Base-by-base conservation (phyloP, 2,329 filamentous ascomycete genomes). In the Colletotrichum sidae region DNA sequence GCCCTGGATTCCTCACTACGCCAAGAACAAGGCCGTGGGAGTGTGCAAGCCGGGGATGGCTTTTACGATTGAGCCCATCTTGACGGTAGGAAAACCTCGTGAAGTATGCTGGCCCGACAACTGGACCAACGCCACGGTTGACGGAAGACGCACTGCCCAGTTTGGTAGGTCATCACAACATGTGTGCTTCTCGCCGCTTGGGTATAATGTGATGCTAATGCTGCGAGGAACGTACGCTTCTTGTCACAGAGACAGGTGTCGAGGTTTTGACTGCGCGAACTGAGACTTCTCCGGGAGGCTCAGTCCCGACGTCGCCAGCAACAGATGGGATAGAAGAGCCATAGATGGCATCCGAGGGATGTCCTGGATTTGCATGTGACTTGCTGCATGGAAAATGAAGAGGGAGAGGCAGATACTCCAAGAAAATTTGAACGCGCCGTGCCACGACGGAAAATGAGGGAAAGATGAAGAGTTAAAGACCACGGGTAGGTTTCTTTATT, bases 21-120 rank as follows among this genome's bases (percentile, higher is more conserved):
- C 91, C 63, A 98, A 97, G 85, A 99, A 98, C 81, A 99, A 98
- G 87, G 93, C 95, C 0, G 92, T 97, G 1, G 96, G 96, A 53
- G 89, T 92, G 72, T 96, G 94, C 66, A 97, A 97, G 82, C 90
- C 93, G 0, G 96, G 96, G 57, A 97, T 98, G 94, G 97, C 94
- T 69, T 99, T 99, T 74, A 99, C 96, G 0, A 99, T 99, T 67
- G 96, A 99, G 81, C 96, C 96, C 13, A 99, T 99, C 96, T 94
- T 99, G 76, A 94, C 93, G 45, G 79, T 97, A 59, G 96, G 96
- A 63, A 94, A 92, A 67, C 92, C 97, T 79, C 89, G 89, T 68
- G 96, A 99, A 75, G 91, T 96, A 76, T 98, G 94, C 0, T 99
- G 96, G 96, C 96, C 96, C 0, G 96, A 99, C 77, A 93, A 98